A percentile compares a stretch with the other conserved stretches of the same genome.
These are phyloP conservation scores for Leucocoprinus leucothites DNA, from an alignment of 768 basidiomycete genomes.

Conservation along the genomic window DNA sequence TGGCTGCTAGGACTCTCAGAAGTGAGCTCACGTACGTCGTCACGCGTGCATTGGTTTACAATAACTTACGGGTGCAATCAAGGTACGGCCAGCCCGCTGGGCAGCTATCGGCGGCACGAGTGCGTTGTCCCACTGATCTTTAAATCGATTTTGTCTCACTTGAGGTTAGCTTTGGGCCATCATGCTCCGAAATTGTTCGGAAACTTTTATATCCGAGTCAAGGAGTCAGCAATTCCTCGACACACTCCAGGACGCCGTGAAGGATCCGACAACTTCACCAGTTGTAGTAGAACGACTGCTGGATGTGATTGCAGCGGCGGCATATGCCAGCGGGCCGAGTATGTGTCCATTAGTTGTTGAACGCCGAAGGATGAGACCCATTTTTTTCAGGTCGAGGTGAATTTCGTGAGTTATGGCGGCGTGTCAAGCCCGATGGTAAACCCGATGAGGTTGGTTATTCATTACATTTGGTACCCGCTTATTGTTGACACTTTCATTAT, in stretches of 20 bases:
- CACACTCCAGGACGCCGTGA: constrained; percentile 73
- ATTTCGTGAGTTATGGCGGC: constrained; percentile 75
- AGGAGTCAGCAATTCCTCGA: constrained; percentile 77
- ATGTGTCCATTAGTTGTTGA: not conserved
- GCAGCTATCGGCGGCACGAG: constrained; percentile 74
- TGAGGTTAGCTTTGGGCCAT: constrained; percentile 76
- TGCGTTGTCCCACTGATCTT: constrained; percentile 29
- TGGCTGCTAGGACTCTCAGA: constrained; percentile 77
- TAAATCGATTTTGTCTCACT: constrained; percentile 2
- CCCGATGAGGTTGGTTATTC: constrained; percentile 63
- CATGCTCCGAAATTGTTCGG: constrained; percentile 79
- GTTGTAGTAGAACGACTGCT: constrained; percentile 79
- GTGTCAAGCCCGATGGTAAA: constrained; percentile 75
- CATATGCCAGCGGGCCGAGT: constrained; percentile 59
- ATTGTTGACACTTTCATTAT: not conserved
- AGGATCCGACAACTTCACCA: constrained; percentile 61
- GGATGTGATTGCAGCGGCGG: constrained; percentile 80
- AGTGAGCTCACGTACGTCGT: constrained; percentile 75
- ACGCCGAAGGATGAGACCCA: not conserved
- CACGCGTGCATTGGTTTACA: not conserved
- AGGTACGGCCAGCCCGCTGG: constrained; percentile 75
- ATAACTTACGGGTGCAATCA: constrained; percentile 11
- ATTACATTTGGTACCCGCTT: not conserved
- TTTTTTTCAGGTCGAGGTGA: constrained; percentile 33
- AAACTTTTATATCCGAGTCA: constrained; percentile 67